Percentiles rank a stretch among this genome's conserved stretches.
Conservation (phyloP, 2,329 filamentous ascomycete species). For the Aspergillus fijiensis region DNA sequence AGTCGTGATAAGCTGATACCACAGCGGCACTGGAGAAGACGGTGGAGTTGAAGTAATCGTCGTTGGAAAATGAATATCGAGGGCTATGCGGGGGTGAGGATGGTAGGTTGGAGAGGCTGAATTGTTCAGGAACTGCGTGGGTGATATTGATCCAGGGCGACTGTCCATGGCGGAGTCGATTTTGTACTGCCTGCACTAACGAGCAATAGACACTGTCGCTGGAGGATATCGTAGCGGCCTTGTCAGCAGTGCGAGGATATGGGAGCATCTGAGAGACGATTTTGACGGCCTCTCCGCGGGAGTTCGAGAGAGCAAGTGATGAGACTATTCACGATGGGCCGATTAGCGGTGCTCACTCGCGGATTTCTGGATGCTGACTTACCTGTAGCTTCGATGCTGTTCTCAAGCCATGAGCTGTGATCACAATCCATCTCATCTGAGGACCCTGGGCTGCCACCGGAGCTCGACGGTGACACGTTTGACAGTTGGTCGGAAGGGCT, state of each 20-base stretch:
- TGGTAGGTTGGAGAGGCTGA: slow-evolving; percentile 61
- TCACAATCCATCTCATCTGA: slow-evolving; percentile 36
- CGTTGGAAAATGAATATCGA: slow-evolving; percentile 46
- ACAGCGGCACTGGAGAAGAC: slow-evolving; percentile 63
- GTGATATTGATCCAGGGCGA: slow-evolving; percentile 64
- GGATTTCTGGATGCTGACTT: slow-evolving; percentile 17
- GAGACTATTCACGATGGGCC: slow-evolving; percentile 29
- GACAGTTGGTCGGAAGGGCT: slow-evolving; percentile 33
- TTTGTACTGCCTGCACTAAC: slow-evolving; percentile 57
- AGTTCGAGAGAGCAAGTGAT: slow-evolving; percentile 38
- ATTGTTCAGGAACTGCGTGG: slow-evolving; percentile 62
- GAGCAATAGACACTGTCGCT: slow-evolving; percentile 51
- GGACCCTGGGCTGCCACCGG: slow-evolving; percentile 31
- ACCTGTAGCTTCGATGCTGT: slow-evolving; percentile 39
- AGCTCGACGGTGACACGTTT: slow-evolving; percentile 31
- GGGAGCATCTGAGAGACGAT: slow-evolving; percentile 62
- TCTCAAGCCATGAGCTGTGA: slow-evolving; percentile 38
- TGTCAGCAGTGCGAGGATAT: slow-evolving; percentile 47
- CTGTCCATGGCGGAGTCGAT: slow-evolving; percentile 49
- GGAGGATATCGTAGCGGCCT: slow-evolving; percentile 29
- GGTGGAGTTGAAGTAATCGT: slow-evolving; percentile 63
- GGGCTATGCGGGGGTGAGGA: slow-evolving; percentile 64
- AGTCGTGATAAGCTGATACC: slow-evolving; percentile 58
- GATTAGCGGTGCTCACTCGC: slow-evolving; percentile 4
- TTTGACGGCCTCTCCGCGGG: slow-evolving; percentile 49